Percentiles rank a stretch among this genome's conserved stretches.
phyloP scores from a whole-genome alignment of 805 yeast species.

The Barnettozyma sp. region DNA sequence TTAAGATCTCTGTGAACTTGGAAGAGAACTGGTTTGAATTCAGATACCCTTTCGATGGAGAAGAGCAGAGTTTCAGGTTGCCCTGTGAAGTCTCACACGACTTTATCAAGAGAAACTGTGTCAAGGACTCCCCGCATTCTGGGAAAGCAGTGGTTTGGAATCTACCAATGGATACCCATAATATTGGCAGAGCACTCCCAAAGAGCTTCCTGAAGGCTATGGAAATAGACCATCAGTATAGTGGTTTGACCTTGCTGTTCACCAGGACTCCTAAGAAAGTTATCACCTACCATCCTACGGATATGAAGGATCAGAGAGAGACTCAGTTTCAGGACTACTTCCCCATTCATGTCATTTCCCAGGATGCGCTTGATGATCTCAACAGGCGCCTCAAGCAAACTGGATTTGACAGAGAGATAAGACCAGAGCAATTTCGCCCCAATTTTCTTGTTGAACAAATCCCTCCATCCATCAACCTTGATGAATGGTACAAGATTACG shows the following conservation, averaged over 20 bases:
- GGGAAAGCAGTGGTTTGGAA: constrained; percentile 17
- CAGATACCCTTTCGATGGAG: constrained; percentile 13
- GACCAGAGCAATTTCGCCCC: constrained; percentile 18
- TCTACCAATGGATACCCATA: constrained; percentile 13
- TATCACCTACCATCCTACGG: constrained; percentile 15
- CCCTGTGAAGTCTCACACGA: constrained; percentile 17
- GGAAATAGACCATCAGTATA: constrained; percentile 12
- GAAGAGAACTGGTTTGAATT: constrained; percentile 19
- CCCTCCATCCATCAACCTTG: constrained; percentile 7
- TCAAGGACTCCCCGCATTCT: constrained; percentile 3
- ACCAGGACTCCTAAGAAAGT: constrained; percentile 16
- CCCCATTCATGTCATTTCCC: constrained; percentile 16
- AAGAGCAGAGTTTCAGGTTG: constrained; percentile 11
- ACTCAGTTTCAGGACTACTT: constrained; percentile 21
- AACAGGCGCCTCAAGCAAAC: constrained; percentile 8
- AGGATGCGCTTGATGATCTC: constrained; percentile 12
- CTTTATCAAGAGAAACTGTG: constrained; percentile 12
- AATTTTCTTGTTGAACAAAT: constrained; percentile 13
- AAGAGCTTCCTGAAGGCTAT: constrained; percentile 14
- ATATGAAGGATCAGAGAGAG: constrained; percentile 9
- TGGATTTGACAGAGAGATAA: constrained; percentile 8
- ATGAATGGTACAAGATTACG: constrained; percentile 14
- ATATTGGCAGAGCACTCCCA: constrained; percentile 20
- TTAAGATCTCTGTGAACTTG: constrained; percentile 11
- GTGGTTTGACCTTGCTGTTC: constrained; percentile 15